These are phyloP conservation scores for Aspergillus baeticus DNA, from an alignment of 495 filamentous ascomycete species.

Conservation along the genomic window DNA sequence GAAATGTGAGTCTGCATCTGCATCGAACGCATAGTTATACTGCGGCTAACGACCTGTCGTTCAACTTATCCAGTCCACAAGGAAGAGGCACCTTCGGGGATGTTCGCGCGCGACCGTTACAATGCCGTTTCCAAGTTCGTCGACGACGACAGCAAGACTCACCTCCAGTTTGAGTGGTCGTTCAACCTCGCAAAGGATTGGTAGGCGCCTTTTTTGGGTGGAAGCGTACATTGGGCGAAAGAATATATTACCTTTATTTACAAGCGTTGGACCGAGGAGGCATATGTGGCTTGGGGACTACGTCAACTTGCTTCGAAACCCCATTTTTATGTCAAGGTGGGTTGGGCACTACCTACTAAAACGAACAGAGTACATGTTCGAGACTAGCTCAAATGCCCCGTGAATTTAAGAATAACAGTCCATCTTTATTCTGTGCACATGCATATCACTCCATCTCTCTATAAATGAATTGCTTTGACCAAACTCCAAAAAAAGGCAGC, in stretches of 20 bases:
- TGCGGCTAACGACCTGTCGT: background rate
- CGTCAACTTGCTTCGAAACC: background rate
- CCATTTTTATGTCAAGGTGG: background rate
- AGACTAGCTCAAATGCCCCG: background rate
- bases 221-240: conserved; percentile 18
- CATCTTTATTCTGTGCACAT: conserved; percentile 17
- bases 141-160: conserved; percentile 84
- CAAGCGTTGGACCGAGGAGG: conserved; percentile 13
- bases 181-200: conserved; percentile 96
- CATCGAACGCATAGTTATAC: background rate
- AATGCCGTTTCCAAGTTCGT: conserved; percentile 81
- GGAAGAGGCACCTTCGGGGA: conserved; percentile 87
- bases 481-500: conserved; percentile 35
- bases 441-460: conserved; percentile 21
- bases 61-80: conserved; percentile 61
- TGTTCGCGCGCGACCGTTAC: conserved; percentile 84
- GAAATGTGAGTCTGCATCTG: conserved; percentile 65
- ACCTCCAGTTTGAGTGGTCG: conserved; percentile 88
- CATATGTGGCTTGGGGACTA: too few relatives aligned
- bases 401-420: conserved; percentile 11
- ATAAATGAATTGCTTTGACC: conserved; percentile 30
- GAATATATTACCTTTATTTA: conserved; percentile 16
- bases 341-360: background rate
- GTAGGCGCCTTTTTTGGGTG: conserved; percentile 34
- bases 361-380: background rate